A percentile compares a stretch with the other conserved stretches of the same genome.
phyloP scores from a whole-genome alignment of 331 rosid species.

The Prunus yedoensis region DNA sequence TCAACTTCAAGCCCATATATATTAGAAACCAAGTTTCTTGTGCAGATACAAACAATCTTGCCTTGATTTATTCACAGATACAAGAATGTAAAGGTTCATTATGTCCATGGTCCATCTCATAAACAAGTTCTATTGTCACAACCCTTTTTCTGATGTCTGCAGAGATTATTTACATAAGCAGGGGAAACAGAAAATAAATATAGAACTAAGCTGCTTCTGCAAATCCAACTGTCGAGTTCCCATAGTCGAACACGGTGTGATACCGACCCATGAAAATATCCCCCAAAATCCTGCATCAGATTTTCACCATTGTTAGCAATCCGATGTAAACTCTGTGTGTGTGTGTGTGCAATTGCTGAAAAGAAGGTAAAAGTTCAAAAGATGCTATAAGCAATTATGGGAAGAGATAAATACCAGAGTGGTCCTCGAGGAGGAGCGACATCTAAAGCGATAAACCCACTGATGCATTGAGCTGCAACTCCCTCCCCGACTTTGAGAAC shows the following conservation, averaged over 20 bases:
- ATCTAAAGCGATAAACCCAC: conserved; percentile 58
- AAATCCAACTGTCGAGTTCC: conserved; percentile 47
- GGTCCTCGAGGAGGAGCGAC: conserved; percentile 60
- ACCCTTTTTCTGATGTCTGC: background rate
- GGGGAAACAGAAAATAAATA: background rate
- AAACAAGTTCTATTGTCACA: background rate
- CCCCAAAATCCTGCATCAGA: conserved; percentile 54
- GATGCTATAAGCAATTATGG: conserved; percentile 16
- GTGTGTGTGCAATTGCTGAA: background rate
- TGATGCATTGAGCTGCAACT: conserved; percentile 53
- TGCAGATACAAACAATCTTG: background rate
- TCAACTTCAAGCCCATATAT: background rate
- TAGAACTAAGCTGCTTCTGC: conserved; percentile 46
- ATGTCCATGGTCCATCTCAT: conserved; percentile 7
- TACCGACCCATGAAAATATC: conserved; percentile 58
- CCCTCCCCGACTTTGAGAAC: conserved; percentile 58
- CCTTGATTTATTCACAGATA: conserved; percentile 14
- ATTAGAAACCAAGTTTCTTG: background rate
- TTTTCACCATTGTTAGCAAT: conserved; percentile 10
- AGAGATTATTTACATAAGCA: background rate
- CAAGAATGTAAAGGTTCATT: background rate
- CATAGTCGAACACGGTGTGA: conserved; percentile 58
- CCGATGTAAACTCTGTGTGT: background rate
- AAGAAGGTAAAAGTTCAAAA: background rate
- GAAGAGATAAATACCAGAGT: conserved; percentile 41